Evolutionary conservation across 2,329 filamentous ascomycete species (phyloP).

Genomic region (Tolypocladium tundrense): DNA sequence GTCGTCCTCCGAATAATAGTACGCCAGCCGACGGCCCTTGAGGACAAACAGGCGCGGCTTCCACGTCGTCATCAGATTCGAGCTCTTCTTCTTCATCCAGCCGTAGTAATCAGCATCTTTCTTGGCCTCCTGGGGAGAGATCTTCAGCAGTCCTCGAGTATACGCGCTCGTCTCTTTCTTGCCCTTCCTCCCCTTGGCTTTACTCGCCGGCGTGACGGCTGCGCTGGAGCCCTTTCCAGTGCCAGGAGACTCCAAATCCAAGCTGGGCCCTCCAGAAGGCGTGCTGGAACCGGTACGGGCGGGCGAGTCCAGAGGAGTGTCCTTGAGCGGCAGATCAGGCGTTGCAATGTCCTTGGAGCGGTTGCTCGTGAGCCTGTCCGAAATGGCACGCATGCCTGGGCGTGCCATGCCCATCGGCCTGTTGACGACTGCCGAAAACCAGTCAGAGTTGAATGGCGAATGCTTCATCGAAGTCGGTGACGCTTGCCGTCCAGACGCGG

Average conservation of each 20-base stretch:
- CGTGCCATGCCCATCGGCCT: slow-evolving; percentile 40
- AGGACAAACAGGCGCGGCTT: slow-evolving; percentile 94
- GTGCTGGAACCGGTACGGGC: slow-evolving; percentile 69
- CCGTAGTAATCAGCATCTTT: slow-evolving; percentile 83
- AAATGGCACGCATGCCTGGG: slow-evolving; percentile 73
- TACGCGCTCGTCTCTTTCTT: slow-evolving; percentile 97
- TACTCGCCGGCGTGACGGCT: slow-evolving; percentile 34
- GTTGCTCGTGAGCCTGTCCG: slow-evolving; percentile 58
- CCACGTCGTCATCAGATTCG: slow-evolving; percentile 94
- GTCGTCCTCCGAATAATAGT: slow-evolving; percentile 93
- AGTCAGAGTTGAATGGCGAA: slow-evolving; percentile 40
- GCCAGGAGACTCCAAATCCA: slow-evolving; percentile 70
- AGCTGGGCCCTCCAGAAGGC: slow-evolving; percentile 54
- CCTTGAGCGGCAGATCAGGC: slow-evolving; percentile 37
- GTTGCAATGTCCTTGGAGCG: slow-evolving; percentile 41
- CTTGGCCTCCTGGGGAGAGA: slow-evolving; percentile 74
- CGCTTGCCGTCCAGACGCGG: slow-evolving; percentile 26
- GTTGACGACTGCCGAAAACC: slow-evolving; percentile 41
- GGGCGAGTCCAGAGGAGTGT: slow-evolving; percentile 50
- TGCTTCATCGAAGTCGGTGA: slow-evolving; percentile 33
- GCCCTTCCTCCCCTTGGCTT: slow-evolving; percentile 53
- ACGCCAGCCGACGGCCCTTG: slow-evolving; percentile 80
- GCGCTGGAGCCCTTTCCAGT: slow-evolving; percentile 46
- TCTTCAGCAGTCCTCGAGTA: slow-evolving; percentile 72
- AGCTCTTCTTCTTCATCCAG: slow-evolving; percentile 99